phyloP scores from a whole-genome alignment of 2,329 filamentous ascomycete genomes.

The Penicillium expansum region DNA sequence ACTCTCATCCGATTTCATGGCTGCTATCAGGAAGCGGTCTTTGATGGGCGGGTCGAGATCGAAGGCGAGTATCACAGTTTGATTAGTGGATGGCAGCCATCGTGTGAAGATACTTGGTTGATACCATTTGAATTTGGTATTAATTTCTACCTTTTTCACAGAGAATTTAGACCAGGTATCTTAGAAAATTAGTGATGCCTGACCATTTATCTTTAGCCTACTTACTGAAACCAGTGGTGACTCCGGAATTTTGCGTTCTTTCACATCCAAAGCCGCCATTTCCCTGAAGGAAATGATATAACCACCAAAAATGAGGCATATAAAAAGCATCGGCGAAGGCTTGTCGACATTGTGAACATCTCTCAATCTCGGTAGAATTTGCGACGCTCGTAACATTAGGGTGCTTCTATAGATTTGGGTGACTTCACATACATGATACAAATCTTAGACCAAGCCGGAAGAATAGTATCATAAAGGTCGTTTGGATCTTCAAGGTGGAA shows the following conservation, averaged over 20 bases:
- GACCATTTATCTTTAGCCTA: not conserved
- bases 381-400: conserved; percentile 1
- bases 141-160: conserved; percentile 1
- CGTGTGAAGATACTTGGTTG: conserved; percentile 9
- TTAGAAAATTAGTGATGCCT: not conserved
- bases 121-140: conserved; percentile 5
- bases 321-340: not conserved
- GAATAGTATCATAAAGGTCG: not conserved
- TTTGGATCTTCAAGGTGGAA: not conserved
- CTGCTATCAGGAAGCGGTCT: not conserved
- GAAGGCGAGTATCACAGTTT: conserved; percentile 18
- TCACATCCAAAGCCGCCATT: conserved; percentile 8
- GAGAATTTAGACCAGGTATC: conserved; percentile 9
- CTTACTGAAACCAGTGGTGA: conserved; percentile 4
- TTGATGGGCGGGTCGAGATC: conserved; percentile 1
- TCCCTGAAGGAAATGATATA: not conserved
- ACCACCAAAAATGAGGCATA: conserved; percentile 14
- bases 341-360: conserved; percentile 3
- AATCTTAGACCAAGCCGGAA: conserved; percentile 4
- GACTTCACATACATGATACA: conserved; percentile 1
- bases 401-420: not conserved
- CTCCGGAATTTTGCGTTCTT: not conserved
- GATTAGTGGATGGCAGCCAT: conserved; percentile 15
- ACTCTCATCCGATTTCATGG: not conserved
- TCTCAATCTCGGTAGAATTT: not conserved